Percentiles rank a stretch among this genome's conserved stretches.
Conservation (phyloP, 805 yeast species). For the Starmerella apis region DNA sequence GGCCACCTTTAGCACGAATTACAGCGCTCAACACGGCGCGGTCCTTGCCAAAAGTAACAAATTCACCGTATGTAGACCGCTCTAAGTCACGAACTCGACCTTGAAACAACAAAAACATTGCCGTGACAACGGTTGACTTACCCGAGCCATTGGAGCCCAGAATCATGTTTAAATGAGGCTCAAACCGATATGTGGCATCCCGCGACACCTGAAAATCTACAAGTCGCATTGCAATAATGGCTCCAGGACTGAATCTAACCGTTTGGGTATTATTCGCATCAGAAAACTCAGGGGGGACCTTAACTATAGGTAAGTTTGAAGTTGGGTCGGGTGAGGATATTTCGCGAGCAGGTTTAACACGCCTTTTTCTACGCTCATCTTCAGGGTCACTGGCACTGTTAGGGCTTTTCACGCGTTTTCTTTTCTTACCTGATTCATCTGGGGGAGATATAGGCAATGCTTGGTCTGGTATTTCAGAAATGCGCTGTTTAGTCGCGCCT, state of each 20-base stretch:
- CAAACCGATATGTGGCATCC: conserved; percentile 37
- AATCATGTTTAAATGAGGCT: conserved; percentile 79
- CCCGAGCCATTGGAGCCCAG: conserved; percentile 98
- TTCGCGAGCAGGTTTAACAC: background rate
- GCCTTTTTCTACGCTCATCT: background rate
- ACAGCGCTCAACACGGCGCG: conserved; percentile 15
- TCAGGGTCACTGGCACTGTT: background rate
- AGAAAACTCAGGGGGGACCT: background rate
- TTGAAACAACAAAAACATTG: conserved; percentile 77
- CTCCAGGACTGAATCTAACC: conserved; percentile 15
- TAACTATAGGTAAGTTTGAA: background rate
- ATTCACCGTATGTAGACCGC: conserved; percentile 34
- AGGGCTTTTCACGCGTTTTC: background rate
- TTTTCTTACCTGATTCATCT: background rate
- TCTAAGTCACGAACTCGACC: conserved; percentile 41
- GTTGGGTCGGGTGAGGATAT: background rate
- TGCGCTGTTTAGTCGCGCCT: background rate
- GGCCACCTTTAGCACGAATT: conserved; percentile 7
- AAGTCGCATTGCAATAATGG: conserved; percentile 19
- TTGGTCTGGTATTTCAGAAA: background rate
- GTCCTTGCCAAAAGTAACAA: conserved; percentile 16
- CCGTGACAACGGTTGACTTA: conserved; percentile 85
- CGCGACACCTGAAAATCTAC: conserved; percentile 24
- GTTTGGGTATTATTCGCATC: background rate
- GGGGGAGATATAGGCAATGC: background rate